Conservation (phyloP, 768 basidiomycete genomes). For the Russula sp. region DNA sequence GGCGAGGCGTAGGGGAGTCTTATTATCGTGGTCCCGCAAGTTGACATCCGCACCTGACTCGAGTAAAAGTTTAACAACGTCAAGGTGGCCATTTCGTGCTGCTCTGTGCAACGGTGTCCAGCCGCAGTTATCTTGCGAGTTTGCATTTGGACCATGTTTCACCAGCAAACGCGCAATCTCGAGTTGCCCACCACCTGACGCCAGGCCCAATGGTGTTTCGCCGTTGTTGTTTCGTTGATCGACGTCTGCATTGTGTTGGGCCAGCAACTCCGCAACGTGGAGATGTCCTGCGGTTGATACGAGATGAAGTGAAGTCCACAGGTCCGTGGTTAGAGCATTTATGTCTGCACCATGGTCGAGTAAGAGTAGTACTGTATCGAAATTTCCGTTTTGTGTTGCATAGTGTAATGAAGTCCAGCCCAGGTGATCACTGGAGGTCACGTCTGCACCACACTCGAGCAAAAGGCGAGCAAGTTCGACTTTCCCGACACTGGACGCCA, state of each 20-base stretch:
- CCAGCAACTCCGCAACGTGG: too few species aligned
- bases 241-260: too few species aligned
- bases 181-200: neutral
- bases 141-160: neutral
- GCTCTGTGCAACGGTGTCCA: neutral
- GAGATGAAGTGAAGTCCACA: neutral
- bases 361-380: neutral
- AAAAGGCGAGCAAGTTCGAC: neutral
- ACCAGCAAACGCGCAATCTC: too few species aligned
- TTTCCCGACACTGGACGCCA: too few species aligned
- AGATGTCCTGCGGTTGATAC: too few species aligned
- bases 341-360: neutral
- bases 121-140: neutral
- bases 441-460: neutral
- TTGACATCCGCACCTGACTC: too few species aligned
- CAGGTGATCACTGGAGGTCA: neutral
- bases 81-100: too few species aligned
- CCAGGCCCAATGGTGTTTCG: neutral
- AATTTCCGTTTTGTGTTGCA: neutral
- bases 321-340: too few species aligned
- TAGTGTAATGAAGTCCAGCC: neutral
- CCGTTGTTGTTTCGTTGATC: neutral
- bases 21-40: neutral
- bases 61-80: too few species aligned
- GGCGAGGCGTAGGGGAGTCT: neutral